Percentiles rank a stretch among this genome's conserved stretches.
phyloP scores from a whole-genome alignment of 495 filamentous ascomycete genomes.

The Hamigera avellanea region DNA sequence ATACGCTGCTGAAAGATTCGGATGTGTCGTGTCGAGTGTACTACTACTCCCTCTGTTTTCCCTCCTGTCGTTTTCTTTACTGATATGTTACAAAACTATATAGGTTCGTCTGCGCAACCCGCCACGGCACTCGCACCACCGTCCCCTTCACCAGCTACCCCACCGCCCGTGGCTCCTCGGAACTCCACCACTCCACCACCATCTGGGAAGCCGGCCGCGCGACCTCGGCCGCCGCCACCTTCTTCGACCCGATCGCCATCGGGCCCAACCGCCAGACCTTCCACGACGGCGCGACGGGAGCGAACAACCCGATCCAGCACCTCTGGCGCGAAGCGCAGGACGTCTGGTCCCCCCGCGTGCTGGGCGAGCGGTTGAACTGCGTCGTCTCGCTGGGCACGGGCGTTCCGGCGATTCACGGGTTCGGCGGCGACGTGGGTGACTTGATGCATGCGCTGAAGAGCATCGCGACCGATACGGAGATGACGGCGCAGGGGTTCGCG shows the following conservation, averaged over 20 bases:
- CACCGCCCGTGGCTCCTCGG: conserved; percentile 20
- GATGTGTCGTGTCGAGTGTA: conserved; percentile 28
- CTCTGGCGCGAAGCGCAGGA: conserved; percentile 34
- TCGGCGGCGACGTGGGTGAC: conserved; percentile 14
- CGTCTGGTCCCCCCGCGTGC: conserved; percentile 18
- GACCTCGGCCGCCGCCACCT: conserved; percentile 30
- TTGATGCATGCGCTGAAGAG: conserved; percentile 15
- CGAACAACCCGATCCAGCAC: conserved; percentile 36
- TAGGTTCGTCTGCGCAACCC: conserved; percentile 41
- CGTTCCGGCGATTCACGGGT: conserved; percentile 18
- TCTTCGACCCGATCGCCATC: conserved; percentile 36
- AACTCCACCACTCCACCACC: conserved; percentile 24
- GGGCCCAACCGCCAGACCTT: conserved; percentile 20
- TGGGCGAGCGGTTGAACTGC: conserved; percentile 25
- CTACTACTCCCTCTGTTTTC: neutral
- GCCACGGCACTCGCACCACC: conserved; percentile 24
- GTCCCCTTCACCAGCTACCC: conserved; percentile 33
- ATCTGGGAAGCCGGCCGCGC: conserved; percentile 39
- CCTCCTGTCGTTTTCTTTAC: conserved; percentile 1
- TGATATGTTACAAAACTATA: neutral
- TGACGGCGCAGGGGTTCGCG: conserved; percentile 24
- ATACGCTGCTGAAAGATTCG: conserved; percentile 27
- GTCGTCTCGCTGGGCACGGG: conserved; percentile 38
- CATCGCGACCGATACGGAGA: conserved; percentile 29
- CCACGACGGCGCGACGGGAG: conserved; percentile 27